Evolutionary conservation across 2,329 filamentous ascomycete genomes (phyloP), one percentile per base, ranked within the genome.

Genomic region (Cladosporium sp.): DNA sequence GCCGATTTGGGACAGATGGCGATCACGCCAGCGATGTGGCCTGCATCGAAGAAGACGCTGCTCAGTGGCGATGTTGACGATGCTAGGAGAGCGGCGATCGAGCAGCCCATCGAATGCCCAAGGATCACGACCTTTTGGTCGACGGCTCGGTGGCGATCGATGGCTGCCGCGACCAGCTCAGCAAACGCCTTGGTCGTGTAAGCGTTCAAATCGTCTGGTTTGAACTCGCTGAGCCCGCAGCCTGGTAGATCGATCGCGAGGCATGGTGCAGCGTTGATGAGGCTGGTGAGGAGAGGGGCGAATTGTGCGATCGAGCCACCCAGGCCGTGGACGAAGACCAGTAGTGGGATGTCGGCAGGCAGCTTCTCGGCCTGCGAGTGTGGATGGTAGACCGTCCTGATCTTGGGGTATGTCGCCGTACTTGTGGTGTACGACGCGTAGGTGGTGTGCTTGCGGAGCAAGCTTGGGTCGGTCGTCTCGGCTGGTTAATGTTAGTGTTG

Each of bases 281-380:
- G 83, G 77, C 92, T 95, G 24, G 88, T 90, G 18, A 98, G 80
- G 5, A 98, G 81, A 34, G 91, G 87, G 65, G 92, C 86, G 75
- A 97, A 98, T 75, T 98, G 95, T 12, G 92, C 90, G 28, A 93
- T 86, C 0, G 92, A 96, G 59, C 95, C 95, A n/a, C 94, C 95
- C 11, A 98, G 84, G 1, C 95, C 95, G 74, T 98, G 95, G 66
- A 98, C 84, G 75, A 96, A 97, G 52, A 98, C 93, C 3, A 98
- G 81, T 11, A 99, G 81, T 1, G 95, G 95, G 12, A 97, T 80
- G 68, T 88, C 84, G 51, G 83, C 85, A 2, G 92, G 92, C 4
- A 98, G 84, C 76, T 95, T 91, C 67, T 89, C 86, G n/a, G 89
- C 88, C 74, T 97, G 92, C 24, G 88, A 86, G 78, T 97, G 95